Base-by-base conservation (phyloP, 2,329 filamentous ascomycete species). In the Penicillium sp. region DNA sequence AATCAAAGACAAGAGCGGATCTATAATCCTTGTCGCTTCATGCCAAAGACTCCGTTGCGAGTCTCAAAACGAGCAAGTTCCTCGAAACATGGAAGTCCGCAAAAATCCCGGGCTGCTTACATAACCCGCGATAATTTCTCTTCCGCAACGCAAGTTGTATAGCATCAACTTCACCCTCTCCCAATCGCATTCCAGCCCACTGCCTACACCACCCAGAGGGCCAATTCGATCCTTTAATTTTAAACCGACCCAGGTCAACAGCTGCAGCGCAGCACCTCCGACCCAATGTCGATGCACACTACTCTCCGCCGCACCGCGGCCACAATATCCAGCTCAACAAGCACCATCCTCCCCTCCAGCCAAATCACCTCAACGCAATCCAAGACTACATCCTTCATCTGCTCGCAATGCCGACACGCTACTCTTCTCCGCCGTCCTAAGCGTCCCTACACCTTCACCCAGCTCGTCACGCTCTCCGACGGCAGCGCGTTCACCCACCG, bases 371-470 rank as follows among this genome's bases (percentile, higher is more conserved):
- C 69, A 54, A 62, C 66, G 42, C 64, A 65, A 62, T 60, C 63
- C 55, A 64, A 63, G 59, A 51, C 70, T 50, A 75, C 72, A 60
- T 77, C 77, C 50, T 79, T 76, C 67, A 70, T 78, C 66, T 79
- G 75, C 75, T 78, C 76, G 50, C 89, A 93, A 79, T 81, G 87
- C 72, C 88, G 92, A 59, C 86, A 92, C 73, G 95, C 95, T 52
- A 92, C 90, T 25, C 89, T 96, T 62, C 85, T 98, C 72, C 85
- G 84, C 61, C 91, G 95, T 16, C 92, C 92, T n/a, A 90, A 92
- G 71, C 87, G 93, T 6, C 93, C 95, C 43, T 98, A 97, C 83
- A 91, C 89, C 66, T 98, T 97, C 82, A 97, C 93, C n/a, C 95
- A 99, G 78, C 85, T 99, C 59, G 83, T 99, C 65, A 93, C 92